phyloP scores from a whole-genome alignment of 2,329 filamentous ascomycete species.

The Fusarium sp. region DNA sequence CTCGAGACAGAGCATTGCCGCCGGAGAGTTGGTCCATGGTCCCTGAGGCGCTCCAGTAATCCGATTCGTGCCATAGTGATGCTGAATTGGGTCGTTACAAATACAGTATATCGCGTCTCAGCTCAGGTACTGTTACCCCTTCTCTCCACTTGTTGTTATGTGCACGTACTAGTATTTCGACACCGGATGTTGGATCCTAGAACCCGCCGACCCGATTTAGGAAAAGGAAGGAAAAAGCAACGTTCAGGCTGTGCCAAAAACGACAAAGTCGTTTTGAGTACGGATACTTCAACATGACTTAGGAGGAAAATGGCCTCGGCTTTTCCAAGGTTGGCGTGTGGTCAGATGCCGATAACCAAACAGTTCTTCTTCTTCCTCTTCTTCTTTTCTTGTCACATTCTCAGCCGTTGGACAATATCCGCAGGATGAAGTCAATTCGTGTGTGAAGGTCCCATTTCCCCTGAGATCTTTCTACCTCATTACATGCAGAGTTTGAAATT shows the following conservation, averaged over 20 bases:
- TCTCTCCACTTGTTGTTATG: slow-evolving; percentile 33
- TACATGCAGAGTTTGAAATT: slow-evolving; percentile 14
- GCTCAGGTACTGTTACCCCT: slow-evolving; percentile 38
- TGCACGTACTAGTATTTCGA: slow-evolving; percentile 13
- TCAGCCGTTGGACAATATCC: not conserved
- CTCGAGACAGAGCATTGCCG: slow-evolving; percentile 1
- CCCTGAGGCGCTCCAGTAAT: slow-evolving; percentile 8
- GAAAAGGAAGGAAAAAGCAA: slow-evolving; percentile 31
- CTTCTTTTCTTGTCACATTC: slow-evolving; percentile 2
- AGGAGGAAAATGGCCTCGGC: not conserved
- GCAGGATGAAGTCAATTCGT: slow-evolving; percentile 8
- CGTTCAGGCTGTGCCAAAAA: slow-evolving; percentile 6
- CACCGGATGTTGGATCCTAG: slow-evolving; percentile 10
- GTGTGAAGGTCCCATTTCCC: not conserved
- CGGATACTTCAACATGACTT: not conserved
- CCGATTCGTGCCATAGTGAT: slow-evolving; percentile 15
- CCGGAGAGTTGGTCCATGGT: slow-evolving; percentile 12
- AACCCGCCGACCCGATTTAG: slow-evolving; percentile 19
- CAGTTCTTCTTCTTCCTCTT: slow-evolving; percentile 13
- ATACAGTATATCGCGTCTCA: slow-evolving; percentile 30
- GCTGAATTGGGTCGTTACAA: slow-evolving; percentile 27
- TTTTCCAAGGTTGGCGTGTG: slow-evolving; percentile 1
- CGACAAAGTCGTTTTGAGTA: slow-evolving; percentile 15
- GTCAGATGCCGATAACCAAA: slow-evolving; percentile 8
- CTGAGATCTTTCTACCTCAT: slow-evolving; percentile 1